phyloP scores from a whole-genome alignment of 2,329 filamentous ascomycete species.

The Purpureocillium lavendulum region DNA sequence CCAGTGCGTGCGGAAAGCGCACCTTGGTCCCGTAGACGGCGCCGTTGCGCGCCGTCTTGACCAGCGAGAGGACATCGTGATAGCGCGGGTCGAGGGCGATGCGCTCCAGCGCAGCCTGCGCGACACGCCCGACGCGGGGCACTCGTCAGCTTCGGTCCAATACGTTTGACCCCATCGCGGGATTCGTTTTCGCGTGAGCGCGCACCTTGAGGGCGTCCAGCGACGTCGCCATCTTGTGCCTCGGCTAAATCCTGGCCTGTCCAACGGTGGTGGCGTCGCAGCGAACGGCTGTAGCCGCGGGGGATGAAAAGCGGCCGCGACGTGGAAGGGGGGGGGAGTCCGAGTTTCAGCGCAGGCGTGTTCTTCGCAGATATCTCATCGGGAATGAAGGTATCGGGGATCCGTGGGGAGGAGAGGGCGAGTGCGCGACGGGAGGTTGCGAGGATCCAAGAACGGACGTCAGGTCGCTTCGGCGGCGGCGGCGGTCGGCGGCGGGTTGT shows the following conservation, averaged over 20 bases:
- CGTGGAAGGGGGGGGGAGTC: too few species aligned
- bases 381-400: too few species aligned
- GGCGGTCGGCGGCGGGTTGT: too few species aligned
- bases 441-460: too few species aligned
- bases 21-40: constrained; percentile 96
- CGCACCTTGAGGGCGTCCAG: constrained; percentile 15
- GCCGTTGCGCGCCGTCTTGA: constrained; percentile 95
- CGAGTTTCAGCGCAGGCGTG: background rate
- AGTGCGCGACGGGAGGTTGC: too few species aligned
- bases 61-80: constrained; percentile 72
- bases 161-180: background rate
- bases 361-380: too few species aligned
- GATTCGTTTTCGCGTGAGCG: background rate
- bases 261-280: too few species aligned
- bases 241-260: background rate
- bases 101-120: constrained; percentile 62
- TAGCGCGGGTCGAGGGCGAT: constrained; percentile 76
- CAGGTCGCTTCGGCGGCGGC: too few species aligned
- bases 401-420: too few species aligned
- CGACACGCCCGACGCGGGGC: constrained; percentile 1
- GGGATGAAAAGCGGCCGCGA: too few species aligned
- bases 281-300: too few species aligned
- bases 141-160: background rate
- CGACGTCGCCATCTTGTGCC: constrained; percentile 12
- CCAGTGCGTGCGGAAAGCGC: constrained; percentile 93